Base-by-base conservation (phyloP, 352 stramenopile genomes). In the Phytophthora agathidicida region DNA sequence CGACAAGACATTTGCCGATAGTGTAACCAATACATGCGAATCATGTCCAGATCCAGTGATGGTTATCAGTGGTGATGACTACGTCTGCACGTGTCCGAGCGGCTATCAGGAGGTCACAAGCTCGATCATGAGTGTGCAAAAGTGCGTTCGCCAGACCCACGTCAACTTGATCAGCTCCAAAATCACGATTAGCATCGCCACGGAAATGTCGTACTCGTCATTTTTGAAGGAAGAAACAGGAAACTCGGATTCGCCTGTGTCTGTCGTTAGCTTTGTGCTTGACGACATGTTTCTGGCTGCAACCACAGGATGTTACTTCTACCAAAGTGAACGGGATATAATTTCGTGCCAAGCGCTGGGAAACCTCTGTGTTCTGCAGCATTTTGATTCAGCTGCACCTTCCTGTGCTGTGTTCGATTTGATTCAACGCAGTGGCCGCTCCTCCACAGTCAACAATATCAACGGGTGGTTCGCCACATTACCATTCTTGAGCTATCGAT, bases 351-450 rank as follows among this genome's bases (percentile, higher is more conserved):
- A 98, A 61, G 71, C 76, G 5, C 77, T 98, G 5, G 88, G 84
- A 9, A 98, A 98, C 58, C 56, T 98, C 11, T 98, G 96, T 47
- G 92, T 97, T 7, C 59, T 98, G n/a, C 85, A 95, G 52, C 83
- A 97, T 58, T 97, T 98, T 53, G 67, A 84, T 20, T 57, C 80
- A 17, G 59, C 64, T 1, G 54, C 73, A 5, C 39, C 76, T 6
- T 78, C 90, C 0, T 98, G 94, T 46, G 68, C 69, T 17, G 54
- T 97, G 6, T 78, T 97, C 36, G 55, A 87, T 7, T 60, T 83
- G 4, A 88, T 98, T 51, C 78, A 90, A 56, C 74, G 70, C 28
- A 84, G 65, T 23, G 75, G 77, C 1, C 73, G 76, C 27, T 67
- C 58, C 7, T 71, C 75, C 16, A 77, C 54, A 11, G 69, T 71